A percentile compares a stretch with the other conserved stretches of the same genome.
Evolutionary conservation across 23 red algal species (phyloP).

Genomic region (Cyanidium caldarium): DNA sequence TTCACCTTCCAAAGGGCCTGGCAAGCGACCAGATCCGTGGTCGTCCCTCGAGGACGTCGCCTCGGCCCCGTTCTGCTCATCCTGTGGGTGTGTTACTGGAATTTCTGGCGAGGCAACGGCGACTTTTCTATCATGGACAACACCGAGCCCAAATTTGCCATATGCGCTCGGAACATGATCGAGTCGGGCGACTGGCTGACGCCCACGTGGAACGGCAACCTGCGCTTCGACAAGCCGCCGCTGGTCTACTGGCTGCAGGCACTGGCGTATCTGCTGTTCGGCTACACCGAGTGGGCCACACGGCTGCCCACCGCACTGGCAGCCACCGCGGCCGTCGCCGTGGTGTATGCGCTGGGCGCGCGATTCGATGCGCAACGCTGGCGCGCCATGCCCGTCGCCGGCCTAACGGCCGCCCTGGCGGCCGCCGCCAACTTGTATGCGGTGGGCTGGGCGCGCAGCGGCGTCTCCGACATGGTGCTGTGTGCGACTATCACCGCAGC

Average conservation of each 20-base stretch:
- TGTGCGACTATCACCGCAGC: background rate
- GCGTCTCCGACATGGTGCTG: conserved; percentile 22
- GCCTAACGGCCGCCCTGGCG: background rate
- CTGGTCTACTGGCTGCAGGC: conserved; percentile 20
- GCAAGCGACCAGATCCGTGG: too few relatives aligned
- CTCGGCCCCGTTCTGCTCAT: background rate
- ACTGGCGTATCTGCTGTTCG: conserved; percentile 6
- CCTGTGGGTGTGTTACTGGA: background rate
- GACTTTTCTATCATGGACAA: conserved; percentile 24
- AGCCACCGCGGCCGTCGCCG: background rate
- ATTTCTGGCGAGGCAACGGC: conserved; percentile 10
- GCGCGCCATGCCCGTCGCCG: background rate
- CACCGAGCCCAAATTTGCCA: conserved; percentile 19
- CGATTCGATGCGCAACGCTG: background rate
- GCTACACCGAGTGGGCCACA: conserved; percentile 7
- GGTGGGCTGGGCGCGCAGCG: conserved; percentile 15
- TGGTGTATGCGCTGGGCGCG: background rate
- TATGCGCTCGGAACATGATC: conserved; percentile 10
- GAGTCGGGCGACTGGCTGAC: conserved; percentile 14
- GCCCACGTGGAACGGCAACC: conserved; percentile 9
- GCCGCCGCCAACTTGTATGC: conserved; percentile 1
- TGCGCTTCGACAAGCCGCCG: conserved; percentile 21
- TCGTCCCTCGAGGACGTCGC: too few relatives aligned
- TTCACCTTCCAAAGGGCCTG: too few relatives aligned
- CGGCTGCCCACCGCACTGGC: conserved; percentile 13